phyloP scores from a whole-genome alignment of 2,329 filamentous ascomycete species.

The Neonectria ditissima region DNA sequence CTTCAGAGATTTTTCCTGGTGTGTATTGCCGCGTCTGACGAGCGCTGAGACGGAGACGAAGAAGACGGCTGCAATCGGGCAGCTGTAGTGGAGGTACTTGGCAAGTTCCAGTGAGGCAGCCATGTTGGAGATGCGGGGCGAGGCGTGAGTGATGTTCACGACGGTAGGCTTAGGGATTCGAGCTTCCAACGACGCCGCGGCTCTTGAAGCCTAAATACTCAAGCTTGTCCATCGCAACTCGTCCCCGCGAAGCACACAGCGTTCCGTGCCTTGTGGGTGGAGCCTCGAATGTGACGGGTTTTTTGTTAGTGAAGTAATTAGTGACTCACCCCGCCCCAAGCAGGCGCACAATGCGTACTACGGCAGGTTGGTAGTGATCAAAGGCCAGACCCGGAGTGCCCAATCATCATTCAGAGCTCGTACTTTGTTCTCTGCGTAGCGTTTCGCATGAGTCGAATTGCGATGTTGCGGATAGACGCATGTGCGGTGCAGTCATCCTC shows the following conservation, averaged over 20 bases:
- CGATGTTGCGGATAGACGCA: too few relatives aligned
- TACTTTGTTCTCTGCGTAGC: background rate
- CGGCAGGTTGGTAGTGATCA: too few relatives aligned
- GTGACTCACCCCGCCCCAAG: background rate
- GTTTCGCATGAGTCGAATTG: background rate
- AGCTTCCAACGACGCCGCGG: too few relatives aligned
- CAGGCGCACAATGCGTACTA: background rate
- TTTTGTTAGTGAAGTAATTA: background rate
- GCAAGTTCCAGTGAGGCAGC: background rate
- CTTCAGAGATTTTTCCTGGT: background rate
- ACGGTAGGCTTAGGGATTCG: background rate
- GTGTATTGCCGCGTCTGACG: background rate
- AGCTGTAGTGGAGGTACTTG: constrained; percentile 32
- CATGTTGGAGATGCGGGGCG: background rate
- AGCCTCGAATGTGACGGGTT: background rate
- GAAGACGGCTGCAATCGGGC: background rate
- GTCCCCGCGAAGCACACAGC: too few relatives aligned
- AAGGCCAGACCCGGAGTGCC: background rate
- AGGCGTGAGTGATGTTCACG: background rate
- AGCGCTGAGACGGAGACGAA: constrained; percentile 16
- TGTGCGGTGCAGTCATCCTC: too few relatives aligned
- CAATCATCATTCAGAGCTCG: background rate
- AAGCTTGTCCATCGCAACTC: background rate
- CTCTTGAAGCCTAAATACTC: background rate
- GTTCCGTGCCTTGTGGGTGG: too few relatives aligned